These are phyloP conservation scores for Delphinella strobiligena DNA, from an alignment of 2,329 filamentous ascomycete species.

Conservation along the genomic window DNA sequence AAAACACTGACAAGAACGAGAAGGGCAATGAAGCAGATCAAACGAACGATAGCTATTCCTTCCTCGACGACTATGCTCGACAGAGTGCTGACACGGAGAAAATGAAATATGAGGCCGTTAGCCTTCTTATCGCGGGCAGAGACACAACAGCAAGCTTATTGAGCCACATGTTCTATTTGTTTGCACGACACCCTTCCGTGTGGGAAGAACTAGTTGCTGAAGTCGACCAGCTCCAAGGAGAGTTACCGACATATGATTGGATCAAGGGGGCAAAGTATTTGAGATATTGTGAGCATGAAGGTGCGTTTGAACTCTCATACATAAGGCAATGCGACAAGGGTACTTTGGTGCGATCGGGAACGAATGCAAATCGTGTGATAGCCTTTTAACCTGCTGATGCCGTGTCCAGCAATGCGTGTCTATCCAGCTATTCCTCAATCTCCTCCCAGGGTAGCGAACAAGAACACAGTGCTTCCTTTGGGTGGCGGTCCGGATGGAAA, in stretches of 20 bases:
- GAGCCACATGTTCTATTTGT: constrained; percentile 25
- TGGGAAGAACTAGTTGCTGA: constrained; percentile 14
- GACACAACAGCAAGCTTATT: constrained; percentile 40
- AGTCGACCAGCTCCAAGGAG: constrained; percentile 11
- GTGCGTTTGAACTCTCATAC: constrained; percentile 15
- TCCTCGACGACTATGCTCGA: constrained; percentile 45
- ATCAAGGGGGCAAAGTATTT: constrained; percentile 18
- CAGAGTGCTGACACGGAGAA: constrained; percentile 30
- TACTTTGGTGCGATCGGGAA: no score
- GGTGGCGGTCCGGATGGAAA: constrained; percentile 42
- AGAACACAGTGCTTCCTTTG: constrained; percentile 60
- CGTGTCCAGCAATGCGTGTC: constrained; percentile 67
- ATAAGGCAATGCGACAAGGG: no score
- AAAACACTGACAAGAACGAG: constrained; percentile 6
- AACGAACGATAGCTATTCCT: constrained; percentile 35
- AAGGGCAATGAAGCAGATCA: constrained; percentile 9
- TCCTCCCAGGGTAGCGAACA: constrained; percentile 55
- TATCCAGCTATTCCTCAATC: constrained; percentile 58
- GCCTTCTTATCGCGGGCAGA: constrained; percentile 38
- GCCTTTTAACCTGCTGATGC: constrained; percentile 40
- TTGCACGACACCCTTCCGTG: constrained; percentile 12
- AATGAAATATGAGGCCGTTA: constrained; percentile 31
- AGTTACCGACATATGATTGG: constrained; percentile 29
- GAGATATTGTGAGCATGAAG: constrained; percentile 51
- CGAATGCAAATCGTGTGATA: no score